Base-by-base conservation (phyloP, 352 stramenopile species). In the Phytophthora pistaciae region DNA sequence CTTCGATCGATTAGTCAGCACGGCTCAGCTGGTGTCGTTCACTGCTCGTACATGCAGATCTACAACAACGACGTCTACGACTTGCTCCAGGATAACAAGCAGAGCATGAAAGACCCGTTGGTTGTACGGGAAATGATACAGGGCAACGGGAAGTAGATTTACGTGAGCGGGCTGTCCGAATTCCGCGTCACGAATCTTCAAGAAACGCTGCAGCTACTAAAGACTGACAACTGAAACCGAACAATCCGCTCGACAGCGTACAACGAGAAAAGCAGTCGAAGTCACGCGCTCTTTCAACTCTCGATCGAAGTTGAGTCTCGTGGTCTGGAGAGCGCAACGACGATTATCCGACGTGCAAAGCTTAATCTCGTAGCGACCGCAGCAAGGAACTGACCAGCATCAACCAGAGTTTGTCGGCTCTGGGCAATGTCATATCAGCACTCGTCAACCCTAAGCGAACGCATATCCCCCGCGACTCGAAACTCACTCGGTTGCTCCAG, bases 381-480 rank as follows among this genome's bases (percentile, higher is more conserved):
- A 84, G 91, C 57, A 92, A 87, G 25, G 94, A 98, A 66, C 78
- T 98, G 60, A 97, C 85, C 27, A 96, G 89, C 57, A 98, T 98
- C 62, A 98, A 98, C 69, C 87, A 96, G 33, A 97, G 85, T 69
- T 68, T 98, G 1, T 96, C 92, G 31, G 92, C 91, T 14, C 77
- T 98, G 9, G 95, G 95, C 7, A 94, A 96, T 56, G 92, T 94
- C 55, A 97, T 98, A 60, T 85, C 90, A 0, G 92, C 91, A 4
- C 80, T 98, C 20, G 84, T 82, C 7, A 87, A 95, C 29, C 72
- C 80, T 3, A 82, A 81, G 53, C 77, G 87, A 38, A 88, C 79
- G 4, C 93, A 98, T 64, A 89, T 99, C 38, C 97, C 98, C 16
- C 90, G 98, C 16, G 98, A 99, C 74, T 98, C 95, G 5, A 99